Evolutionary conservation across 495 filamentous ascomycete species (phyloP), one percentile per base, ranked within the genome.

Genomic region (Neurospora sublineolata): DNA sequence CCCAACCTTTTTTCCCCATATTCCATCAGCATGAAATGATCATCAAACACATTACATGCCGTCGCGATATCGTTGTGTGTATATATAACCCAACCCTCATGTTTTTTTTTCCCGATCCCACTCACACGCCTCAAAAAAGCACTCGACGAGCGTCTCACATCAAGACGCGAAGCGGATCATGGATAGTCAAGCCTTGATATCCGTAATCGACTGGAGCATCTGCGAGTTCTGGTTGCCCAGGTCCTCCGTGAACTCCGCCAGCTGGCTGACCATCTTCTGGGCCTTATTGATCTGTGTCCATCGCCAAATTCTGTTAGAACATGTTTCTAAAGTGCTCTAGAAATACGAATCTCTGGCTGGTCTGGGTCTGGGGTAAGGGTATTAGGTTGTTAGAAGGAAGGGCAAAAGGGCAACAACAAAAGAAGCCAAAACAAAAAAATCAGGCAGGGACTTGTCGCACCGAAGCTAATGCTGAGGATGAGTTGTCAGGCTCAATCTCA

Each of bases 391-490:
- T 20, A 69, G 40, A 37, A 68, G 39, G 30, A 46, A 46, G 16
- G 37, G 42, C n/a, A 70, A 70, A 38, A 30, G 20, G 36, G 33
- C 30, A 30, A 67, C 52, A 64, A 36, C 23, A 64, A 64, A 30
- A 33, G 52, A 30, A 33, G 27, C 27, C 52, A 64, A 64, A 60
- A 30, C 52, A 18, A 64, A 72, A 77, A 77, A 77, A 78, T 80
- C 78, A 84, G 77, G 74, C 78, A 81, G 79, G 80, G 82, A 83
- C 76, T 74, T 77, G 76, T 78, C 86, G 83, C 82, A 88, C 86
- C 84, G 85, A 84, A 78, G 86, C 85, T 75, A 88, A 82, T 75
- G 85, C 85, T 73, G 82, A 80, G 72, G 86, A 87, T 76, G 85
- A 87, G 81, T 83, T 75, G 71, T 88, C 86, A 74, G 79, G 77